Evolutionary conservation across 257 asterid species (phyloP), one percentile per base, ranked within the genome.

Genomic region (Avicennia marina): DNA sequence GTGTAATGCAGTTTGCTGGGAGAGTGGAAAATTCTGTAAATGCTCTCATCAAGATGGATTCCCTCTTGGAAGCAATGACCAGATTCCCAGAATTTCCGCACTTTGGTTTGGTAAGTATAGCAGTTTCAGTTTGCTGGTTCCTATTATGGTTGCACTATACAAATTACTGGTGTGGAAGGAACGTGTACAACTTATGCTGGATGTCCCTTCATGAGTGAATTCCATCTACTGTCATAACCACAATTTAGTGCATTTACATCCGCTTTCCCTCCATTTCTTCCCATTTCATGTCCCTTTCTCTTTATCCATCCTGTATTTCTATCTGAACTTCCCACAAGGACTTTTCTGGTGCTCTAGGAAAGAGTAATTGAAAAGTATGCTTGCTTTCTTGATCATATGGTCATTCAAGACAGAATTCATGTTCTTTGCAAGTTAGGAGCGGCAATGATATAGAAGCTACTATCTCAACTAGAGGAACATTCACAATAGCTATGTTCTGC

Each of bases 71-170:
- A 58, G 81, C 77, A 65, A 80, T 81, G 84, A 52, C 65, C 69
- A 88, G 78, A 58, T 82, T 89, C 61, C 90, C 87, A 18, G 83
- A 63, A 60, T 59, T 42, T 64, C 64, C 81, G 53, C 46, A 65
- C 69, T 75, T 85, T 48, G 84, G 77, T 70, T 46, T 80, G 78
- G 95, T 91, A 68, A 79, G 96, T 79, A 53, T 15, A 57, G 7
- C 40, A 36, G 43, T 54, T 66, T 55, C 54, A 57, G 43, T 53
- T 62, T n/a, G 42, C 64, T 66, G 59, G 52, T 65, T 44, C 56
- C 29, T 47, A 45, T 32, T 46, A 11, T 55, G 47, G 41, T 64
- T 47, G 26, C 46, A 16, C 45, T 34, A 4, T 49, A 45, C 42
- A 17, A 26, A 57, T 36, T 25, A 21, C 18, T 47, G 18, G 58